These are phyloP conservation scores for Blastobotrys robertii DNA, from an alignment of 805 yeast species.

Conservation along the genomic window DNA sequence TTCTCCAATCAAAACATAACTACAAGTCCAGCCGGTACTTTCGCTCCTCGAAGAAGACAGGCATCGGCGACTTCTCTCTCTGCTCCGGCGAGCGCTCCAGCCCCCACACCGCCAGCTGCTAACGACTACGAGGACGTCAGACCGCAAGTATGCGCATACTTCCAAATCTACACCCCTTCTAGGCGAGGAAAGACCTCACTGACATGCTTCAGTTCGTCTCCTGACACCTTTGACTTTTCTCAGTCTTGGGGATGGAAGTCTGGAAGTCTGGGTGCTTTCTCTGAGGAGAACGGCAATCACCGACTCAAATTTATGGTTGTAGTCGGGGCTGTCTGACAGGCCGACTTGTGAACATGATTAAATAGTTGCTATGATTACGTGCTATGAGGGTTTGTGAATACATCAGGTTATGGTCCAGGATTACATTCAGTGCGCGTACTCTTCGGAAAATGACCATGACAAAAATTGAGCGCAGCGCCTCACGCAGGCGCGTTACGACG, in stretches of 20 bases:
- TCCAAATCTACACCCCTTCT: conserved; percentile 47
- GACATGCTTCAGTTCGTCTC: conserved; percentile 47
- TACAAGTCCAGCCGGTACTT: no score
- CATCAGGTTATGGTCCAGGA: no score
- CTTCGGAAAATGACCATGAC: not conserved
- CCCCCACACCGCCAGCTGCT: conserved; percentile 1
- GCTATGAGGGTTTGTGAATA: no score
- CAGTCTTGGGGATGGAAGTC: conserved; percentile 61
- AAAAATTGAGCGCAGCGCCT: not conserved
- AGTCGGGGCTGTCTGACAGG: conserved; percentile 33
- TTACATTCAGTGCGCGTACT: no score
- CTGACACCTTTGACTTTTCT: conserved; percentile 41
- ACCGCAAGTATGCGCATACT: conserved; percentile 37
- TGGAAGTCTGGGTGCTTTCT: conserved; percentile 42
- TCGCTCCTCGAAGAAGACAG: no score
- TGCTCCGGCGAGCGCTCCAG: not conserved
- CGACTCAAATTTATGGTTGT: conserved; percentile 41
- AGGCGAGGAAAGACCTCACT: conserved; percentile 35
- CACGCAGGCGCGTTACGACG: not conserved
- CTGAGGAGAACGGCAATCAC: conserved; percentile 36
- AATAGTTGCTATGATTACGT: no score
- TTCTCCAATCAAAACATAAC: no score
- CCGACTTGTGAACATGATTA: no score
- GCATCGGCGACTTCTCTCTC: no score
- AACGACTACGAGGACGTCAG: conserved; percentile 38